Conservation (phyloP, 2,329 filamentous ascomycete species). For the Stemphylium vesicarium region DNA sequence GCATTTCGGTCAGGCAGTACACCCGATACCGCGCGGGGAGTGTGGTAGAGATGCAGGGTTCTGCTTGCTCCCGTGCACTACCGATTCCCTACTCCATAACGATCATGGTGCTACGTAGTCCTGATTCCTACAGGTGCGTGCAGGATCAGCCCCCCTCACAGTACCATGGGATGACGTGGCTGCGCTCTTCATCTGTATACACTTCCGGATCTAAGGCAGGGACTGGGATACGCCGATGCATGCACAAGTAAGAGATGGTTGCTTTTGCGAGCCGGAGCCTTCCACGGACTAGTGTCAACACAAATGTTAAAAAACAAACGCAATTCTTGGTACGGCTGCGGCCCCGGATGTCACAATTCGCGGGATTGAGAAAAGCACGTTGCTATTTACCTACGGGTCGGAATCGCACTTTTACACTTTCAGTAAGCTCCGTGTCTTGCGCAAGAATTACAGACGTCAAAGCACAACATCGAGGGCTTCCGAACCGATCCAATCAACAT, state of each 20-base stretch:
- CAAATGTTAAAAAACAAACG: background rate
- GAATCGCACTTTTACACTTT: background rate
- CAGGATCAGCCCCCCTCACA: background rate
- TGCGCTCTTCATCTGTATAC: background rate
- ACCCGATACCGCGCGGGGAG: background rate
- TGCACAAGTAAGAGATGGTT: background rate
- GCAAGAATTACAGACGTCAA: background rate
- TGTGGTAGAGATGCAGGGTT: background rate
- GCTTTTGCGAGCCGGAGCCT: background rate
- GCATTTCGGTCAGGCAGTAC: background rate
- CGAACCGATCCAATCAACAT: background rate
- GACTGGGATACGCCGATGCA: background rate
- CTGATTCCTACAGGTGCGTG: background rate
- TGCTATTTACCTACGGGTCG: background rate
- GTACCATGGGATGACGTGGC: constrained; percentile 1
- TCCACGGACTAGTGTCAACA: background rate
- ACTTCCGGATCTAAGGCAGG: background rate
- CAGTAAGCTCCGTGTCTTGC: background rate
- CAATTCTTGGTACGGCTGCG: background rate
- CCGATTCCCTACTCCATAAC: background rate
- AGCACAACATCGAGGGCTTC: background rate
- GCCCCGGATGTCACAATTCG: background rate
- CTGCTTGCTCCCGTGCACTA: background rate
- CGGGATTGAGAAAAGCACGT: background rate
- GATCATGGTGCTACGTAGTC: background rate